Conservation (phyloP, 768 basidiomycete genomes). For the Hypholoma fasciculare region DNA sequence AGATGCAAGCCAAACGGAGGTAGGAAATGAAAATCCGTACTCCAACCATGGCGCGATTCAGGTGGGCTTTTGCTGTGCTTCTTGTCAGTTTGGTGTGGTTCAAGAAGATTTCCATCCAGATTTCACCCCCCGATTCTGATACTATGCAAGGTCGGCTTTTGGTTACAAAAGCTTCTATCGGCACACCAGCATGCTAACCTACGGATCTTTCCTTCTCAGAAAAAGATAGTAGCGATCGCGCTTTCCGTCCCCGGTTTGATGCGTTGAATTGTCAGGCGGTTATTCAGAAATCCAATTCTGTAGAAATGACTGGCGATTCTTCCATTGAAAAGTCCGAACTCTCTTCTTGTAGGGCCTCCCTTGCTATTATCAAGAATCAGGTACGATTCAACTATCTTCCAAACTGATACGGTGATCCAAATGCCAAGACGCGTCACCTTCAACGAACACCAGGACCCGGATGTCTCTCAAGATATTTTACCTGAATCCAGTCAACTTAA, state of each 20-base stretch:
- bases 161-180: conserved; percentile 4
- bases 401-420: conserved; percentile 6
- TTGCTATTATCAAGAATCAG: conserved; percentile 1
- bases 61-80: conserved; percentile 12
- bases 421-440: conserved; percentile 4
- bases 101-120: conserved; percentile 22
- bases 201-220: conserved; percentile 5
- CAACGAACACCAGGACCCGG: conserved; percentile 6
- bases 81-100: conserved; percentile 7
- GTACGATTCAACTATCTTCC: conserved; percentile 10
- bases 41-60: conserved; percentile 8
- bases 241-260: conserved; percentile 5
- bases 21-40: background rate
- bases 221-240: conserved; percentile 9
- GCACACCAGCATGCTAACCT: conserved; percentile 16
- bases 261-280: conserved; percentile 11
- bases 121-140: conserved; percentile 10
- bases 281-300: conserved; percentile 8
- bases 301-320: conserved; percentile 1
- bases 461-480: conserved; percentile 3
- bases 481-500: conserved; percentile 2
- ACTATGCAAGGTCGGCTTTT: conserved; percentile 18
- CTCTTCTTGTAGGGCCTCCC: conserved; percentile 4
- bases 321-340: conserved; percentile 5
- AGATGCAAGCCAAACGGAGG: conserved; percentile 9